Conservation (phyloP, 345 rosid species). For the Populus deltoides region DNA sequence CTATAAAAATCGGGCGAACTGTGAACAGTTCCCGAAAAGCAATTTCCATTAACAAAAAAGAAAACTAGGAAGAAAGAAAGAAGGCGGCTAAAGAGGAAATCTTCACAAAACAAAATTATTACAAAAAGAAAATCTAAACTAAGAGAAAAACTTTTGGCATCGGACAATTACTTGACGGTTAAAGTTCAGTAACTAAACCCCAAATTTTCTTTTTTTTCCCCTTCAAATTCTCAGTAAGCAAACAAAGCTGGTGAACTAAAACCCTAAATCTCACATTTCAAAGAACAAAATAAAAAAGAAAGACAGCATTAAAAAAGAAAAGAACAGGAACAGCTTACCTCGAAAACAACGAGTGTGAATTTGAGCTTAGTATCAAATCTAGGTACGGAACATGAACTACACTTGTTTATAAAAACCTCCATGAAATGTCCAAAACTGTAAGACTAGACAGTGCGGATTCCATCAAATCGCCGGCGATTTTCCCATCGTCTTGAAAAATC, state of each 20-base stretch:
- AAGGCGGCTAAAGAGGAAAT: slow-evolving; percentile 3
- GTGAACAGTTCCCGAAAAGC: slow-evolving; percentile 16
- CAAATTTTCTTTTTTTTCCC: slow-evolving; percentile 7
- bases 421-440: slow-evolving; percentile 45
- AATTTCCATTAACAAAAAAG: background rate
- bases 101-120: background rate
- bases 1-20: background rate
- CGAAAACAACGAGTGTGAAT: slow-evolving; percentile 42
- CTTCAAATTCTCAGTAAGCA: slow-evolving; percentile 13
- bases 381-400: slow-evolving; percentile 30
- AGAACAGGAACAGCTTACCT: slow-evolving; percentile 43
- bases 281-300: background rate
- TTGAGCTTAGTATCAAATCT: slow-evolving; percentile 45
- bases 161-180: background rate
- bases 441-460: slow-evolving; percentile 32
- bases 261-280: slow-evolving; percentile 23
- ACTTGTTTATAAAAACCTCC: slow-evolving; percentile 49
- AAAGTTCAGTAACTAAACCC: slow-evolving; percentile 4
- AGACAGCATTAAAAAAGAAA: background rate
- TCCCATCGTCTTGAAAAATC: slow-evolving; percentile 22
- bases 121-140: background rate
- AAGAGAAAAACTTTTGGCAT: background rate
- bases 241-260: slow-evolving; percentile 9
- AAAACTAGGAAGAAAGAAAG: slow-evolving; percentile 10
- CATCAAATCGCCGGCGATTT: slow-evolving; percentile 23